A percentile compares a stretch with the other conserved stretches of the same genome.
These are phyloP conservation scores for Madurella mycetomatis DNA, from an alignment of 2,329 filamentous ascomycete genomes.

Conservation along the genomic window DNA sequence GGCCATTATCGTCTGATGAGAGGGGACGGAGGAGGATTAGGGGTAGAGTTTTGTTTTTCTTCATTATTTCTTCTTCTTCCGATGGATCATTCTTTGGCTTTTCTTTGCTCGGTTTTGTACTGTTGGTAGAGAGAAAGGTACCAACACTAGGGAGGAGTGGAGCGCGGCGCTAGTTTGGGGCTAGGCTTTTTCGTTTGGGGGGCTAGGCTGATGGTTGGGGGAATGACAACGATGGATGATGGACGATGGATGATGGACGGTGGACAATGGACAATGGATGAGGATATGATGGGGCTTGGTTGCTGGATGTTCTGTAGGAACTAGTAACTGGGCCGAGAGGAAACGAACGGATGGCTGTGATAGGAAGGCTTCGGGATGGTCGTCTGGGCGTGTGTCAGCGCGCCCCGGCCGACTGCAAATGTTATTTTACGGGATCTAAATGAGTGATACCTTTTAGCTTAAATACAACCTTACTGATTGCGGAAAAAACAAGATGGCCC, in stretches of 20 bases:
- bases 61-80: neutral
- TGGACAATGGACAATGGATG: slow-evolving; percentile 1
- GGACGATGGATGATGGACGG: neutral
- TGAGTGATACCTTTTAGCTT: slow-evolving; percentile 15
- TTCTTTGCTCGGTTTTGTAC: neutral
- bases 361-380: neutral
- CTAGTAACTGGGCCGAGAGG: neutral
- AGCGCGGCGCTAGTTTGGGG: slow-evolving; percentile 1
- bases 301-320: neutral
- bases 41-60: slow-evolving; percentile 2
- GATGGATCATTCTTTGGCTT: neutral
- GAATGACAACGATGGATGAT: neutral
- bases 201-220: neutral
- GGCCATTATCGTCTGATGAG: too few species aligned
- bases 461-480: too few species aligned
- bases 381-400: too few species aligned
- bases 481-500: too few species aligned
- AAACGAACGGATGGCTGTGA: neutral
- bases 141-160: neutral
- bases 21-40: slow-evolving; percentile 11
- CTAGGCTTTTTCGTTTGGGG: neutral
- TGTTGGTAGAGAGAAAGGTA: neutral
- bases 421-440: slow-evolving; percentile 11
- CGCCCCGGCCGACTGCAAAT: neutral
- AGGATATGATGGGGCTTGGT: neutral